Evolutionary conservation across 805 yeast genomes (phyloP), one percentile per base, ranked within the genome.

Genomic region (Ogataea neopini): DNA sequence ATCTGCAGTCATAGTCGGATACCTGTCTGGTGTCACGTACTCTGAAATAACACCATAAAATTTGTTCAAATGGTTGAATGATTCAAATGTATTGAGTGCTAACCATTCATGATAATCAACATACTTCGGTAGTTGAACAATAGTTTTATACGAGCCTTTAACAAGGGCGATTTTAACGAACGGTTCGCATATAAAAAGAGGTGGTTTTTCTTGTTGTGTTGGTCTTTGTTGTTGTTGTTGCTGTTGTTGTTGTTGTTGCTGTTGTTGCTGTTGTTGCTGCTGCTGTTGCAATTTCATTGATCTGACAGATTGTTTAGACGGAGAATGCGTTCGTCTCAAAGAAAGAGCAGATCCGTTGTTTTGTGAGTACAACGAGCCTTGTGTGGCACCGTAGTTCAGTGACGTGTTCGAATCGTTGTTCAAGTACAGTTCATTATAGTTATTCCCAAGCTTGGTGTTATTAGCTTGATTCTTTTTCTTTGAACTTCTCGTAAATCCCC

Each of bases 61-160:
- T 62, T 87, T 94, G 56, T 87, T 86, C 48, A 94, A 68, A 60
- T 88, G 89, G 42, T 86, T 86, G 70, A 84, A 89, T 56, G 88
- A 80, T 67, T 94, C 99, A 67, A 91, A 91, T 6, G 88, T 82
- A 64, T 90, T 94, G 47, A 94, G 77, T 1, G 98, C 97, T 14
- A 94, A 74, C 99, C 99, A 94, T 66, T 94, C 99, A 46, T 90
- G 88, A 50, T 81, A 76, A 61, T 94, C 98, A 10, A 95, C 97
- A 62, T 92, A 92, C 62, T 88, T 89, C 15, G 99, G 99, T 18
- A 89, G 73, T 62, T 88, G 96, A 1, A 94, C 97, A 54, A 94
- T 94, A 1, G 99, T 91, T 61, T 88, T 90, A 72, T 90, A 94
- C 0, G 96, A 87, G 14, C 99, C 99, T 63, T 92, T 94, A 15